A percentile compares a stretch with the other conserved stretches of the same genome.
These are phyloP conservation scores for Berkeleyomyces basicola DNA, from an alignment of 2,329 filamentous ascomycete species.

Conservation along the genomic window DNA sequence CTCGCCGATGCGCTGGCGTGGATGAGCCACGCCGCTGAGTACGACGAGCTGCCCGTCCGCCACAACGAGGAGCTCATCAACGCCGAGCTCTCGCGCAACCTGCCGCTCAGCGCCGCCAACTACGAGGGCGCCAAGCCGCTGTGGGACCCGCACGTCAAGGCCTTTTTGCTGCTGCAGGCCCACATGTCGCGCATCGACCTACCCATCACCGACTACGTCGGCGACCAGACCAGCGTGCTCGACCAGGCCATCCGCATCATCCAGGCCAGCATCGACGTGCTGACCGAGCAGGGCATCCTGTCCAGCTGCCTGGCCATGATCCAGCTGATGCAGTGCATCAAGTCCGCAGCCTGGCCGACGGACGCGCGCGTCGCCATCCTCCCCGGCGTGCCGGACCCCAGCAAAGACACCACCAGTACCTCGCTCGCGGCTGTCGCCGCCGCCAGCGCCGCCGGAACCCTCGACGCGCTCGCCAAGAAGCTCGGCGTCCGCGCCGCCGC, in stretches of 20 bases:
- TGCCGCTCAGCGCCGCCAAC: constrained; percentile 43
- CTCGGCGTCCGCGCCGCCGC: constrained; percentile 32
- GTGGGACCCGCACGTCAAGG: constrained; percentile 98
- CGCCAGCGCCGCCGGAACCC: constrained; percentile 16
- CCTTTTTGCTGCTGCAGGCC: constrained; percentile 83
- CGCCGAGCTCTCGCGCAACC: constrained; percentile 64
- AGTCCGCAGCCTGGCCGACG: constrained; percentile 78
- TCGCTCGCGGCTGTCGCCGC: constrained; percentile 28
- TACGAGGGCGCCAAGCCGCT: constrained; percentile 57
- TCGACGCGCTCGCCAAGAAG: constrained; percentile 28
- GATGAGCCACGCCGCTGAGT: constrained; percentile 89
- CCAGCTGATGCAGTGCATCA: constrained; percentile 74
- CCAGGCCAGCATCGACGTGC: constrained; percentile 83
- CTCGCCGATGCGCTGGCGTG: constrained; percentile 76
- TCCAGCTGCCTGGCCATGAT: constrained; percentile 71
- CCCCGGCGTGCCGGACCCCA: constrained; percentile 42
- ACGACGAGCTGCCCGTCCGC: constrained; percentile 90
- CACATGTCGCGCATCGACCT: constrained; percentile 88
- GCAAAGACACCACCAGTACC: constrained; percentile 23
- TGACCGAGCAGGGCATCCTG: constrained; percentile 74
- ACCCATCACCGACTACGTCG: constrained; percentile 92
- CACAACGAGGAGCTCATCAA: constrained; percentile 99
- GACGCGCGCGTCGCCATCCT: constrained; percentile 67
- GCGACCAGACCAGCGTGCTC: constrained; percentile 75
- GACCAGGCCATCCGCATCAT: constrained; percentile 96